phyloP scores from a whole-genome alignment of 2,329 filamentous ascomycete genomes.

The Penicillium sp. region DNA sequence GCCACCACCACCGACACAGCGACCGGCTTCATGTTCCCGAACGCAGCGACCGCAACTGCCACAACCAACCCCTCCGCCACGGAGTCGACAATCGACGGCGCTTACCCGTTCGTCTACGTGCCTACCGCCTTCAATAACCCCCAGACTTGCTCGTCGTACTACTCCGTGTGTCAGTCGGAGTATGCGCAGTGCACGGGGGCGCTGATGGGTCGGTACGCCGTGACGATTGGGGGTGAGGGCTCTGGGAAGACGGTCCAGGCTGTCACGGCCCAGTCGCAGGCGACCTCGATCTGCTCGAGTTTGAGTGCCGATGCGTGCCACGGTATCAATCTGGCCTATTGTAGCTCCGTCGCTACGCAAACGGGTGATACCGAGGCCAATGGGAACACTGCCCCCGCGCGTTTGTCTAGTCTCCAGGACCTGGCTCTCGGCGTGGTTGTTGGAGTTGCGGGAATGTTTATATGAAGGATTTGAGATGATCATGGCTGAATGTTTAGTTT shows the following conservation, averaged over 20 bases:
- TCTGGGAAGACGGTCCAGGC: slow-evolving; percentile 53
- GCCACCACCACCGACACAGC: slow-evolving; percentile 18
- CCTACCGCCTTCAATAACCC: slow-evolving; percentile 56
- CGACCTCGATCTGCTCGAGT: slow-evolving; percentile 49
- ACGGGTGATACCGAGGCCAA: slow-evolving; percentile 33
- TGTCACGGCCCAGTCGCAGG: slow-evolving; percentile 43
- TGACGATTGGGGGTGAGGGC: slow-evolving; percentile 54
- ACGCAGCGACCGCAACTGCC: slow-evolving; percentile 34
- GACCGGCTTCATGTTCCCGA: slow-evolving; percentile 39
- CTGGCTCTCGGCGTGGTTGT: slow-evolving; percentile 45
- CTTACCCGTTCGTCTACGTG: slow-evolving; percentile 56
- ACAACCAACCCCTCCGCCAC: slow-evolving; percentile 28
- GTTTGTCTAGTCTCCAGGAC: slow-evolving; percentile 45
- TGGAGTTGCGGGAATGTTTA: slow-evolving; percentile 49
- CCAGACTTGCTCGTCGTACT: slow-evolving; percentile 56
- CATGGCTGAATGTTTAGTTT: slow-evolving; percentile 6
- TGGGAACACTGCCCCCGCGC: slow-evolving; percentile 32
- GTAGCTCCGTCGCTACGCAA: slow-evolving; percentile 32
- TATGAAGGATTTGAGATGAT: slow-evolving; percentile 26
- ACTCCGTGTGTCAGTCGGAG: slow-evolving; percentile 54
- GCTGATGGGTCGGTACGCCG: slow-evolving; percentile 53
- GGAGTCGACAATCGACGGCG: slow-evolving; percentile 49
- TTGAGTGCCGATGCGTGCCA: slow-evolving; percentile 52
- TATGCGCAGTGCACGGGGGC: slow-evolving; percentile 47
- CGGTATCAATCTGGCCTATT: slow-evolving; percentile 51